Evolutionary conservation across 768 basidiomycete species (phyloP).

Genomic region (Neoboletus magnificus): DNA sequence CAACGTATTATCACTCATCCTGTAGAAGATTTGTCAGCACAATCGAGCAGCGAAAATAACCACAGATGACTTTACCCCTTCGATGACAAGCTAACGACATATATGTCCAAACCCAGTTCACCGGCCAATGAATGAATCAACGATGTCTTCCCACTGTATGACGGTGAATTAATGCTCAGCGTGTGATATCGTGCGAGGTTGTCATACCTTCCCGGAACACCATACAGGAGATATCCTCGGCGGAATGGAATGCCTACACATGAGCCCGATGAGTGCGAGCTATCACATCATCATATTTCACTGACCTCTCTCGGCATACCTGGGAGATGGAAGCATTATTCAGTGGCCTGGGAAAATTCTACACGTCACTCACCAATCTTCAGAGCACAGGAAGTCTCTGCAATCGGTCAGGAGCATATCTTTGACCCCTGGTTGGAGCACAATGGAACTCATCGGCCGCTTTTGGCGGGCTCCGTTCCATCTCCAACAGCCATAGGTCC

Average conservation of each 20-base stretch:
- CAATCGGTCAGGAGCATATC: constrained; percentile 89
- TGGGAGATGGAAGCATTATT: constrained; percentile 31
- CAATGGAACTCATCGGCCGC: constrained; percentile 89
- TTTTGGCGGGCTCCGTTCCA: constrained; percentile 90
- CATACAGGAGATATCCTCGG: constrained; percentile 79
- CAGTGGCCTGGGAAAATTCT: constrained; percentile 18
- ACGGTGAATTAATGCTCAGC: constrained; percentile 13
- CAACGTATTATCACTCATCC: constrained; percentile 89
- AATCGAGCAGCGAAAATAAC: neutral
- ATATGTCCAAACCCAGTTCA: constrained; percentile 85
- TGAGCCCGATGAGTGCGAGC: constrained; percentile 17
- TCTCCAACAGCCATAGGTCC: constrained; percentile 75
- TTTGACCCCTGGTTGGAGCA: constrained; percentile 84
- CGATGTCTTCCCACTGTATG: constrained; percentile 74
- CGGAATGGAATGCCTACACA: constrained; percentile 79
- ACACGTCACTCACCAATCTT: constrained; percentile 67
- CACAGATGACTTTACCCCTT: constrained; percentile 59
- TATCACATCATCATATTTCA: constrained; percentile 20
- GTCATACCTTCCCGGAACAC: constrained; percentile 77
- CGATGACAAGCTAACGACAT: constrained; percentile 83
- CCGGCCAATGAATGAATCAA: constrained; percentile 83
- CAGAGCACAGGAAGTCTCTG: constrained; percentile 78
- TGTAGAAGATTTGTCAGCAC: constrained; percentile 29
- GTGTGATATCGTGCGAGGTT: neutral
- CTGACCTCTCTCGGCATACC: constrained; percentile 89